A percentile compares a stretch with the other conserved stretches of the same genome.
Evolutionary conservation across 1,284 basidiomycete genomes (phyloP).

Genomic region (Apiotrichum sp.): DNA sequence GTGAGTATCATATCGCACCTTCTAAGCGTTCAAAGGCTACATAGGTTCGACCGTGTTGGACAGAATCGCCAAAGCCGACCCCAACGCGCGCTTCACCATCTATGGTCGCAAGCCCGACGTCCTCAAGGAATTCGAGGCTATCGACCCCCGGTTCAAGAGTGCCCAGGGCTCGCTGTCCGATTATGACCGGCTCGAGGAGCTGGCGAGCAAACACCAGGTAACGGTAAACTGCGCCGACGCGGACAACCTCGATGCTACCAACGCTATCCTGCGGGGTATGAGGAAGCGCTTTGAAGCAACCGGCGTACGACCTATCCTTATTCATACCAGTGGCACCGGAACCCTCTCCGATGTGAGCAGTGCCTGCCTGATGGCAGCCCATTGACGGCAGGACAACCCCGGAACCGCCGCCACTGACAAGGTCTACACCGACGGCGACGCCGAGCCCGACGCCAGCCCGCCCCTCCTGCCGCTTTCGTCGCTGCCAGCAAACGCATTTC

Average conservation of each 20-base stretch:
- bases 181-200: constrained; percentile 27
- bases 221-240: constrained; percentile 43
- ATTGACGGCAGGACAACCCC: not conserved
- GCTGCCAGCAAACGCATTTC: constrained; percentile 23
- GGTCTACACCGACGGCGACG: constrained; percentile 37
- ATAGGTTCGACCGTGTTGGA: constrained; percentile 7
- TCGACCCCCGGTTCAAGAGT: constrained; percentile 3
- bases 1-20: not conserved
- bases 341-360: constrained; percentile 31
- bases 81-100: constrained; percentile 3
- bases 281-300: constrained; percentile 35
- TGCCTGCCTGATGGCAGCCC: not conserved
- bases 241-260: constrained; percentile 33
- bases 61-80: not conserved
- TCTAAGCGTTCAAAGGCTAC: constrained; percentile 8
- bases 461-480: constrained; percentile 37
- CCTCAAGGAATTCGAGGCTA: constrained; percentile 2
- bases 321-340: constrained; percentile 47
- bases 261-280: constrained; percentile 42
- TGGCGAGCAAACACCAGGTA: constrained; percentile 37
- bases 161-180: constrained; percentile 32
- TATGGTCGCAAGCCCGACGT: constrained; percentile 2
- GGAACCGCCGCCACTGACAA: constrained; percentile 16
- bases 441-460: constrained; percentile 23
- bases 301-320: constrained; percentile 36